Conservation (phyloP, 1,284 basidiomycete genomes). For the Malassezia arunalokei region DNA sequence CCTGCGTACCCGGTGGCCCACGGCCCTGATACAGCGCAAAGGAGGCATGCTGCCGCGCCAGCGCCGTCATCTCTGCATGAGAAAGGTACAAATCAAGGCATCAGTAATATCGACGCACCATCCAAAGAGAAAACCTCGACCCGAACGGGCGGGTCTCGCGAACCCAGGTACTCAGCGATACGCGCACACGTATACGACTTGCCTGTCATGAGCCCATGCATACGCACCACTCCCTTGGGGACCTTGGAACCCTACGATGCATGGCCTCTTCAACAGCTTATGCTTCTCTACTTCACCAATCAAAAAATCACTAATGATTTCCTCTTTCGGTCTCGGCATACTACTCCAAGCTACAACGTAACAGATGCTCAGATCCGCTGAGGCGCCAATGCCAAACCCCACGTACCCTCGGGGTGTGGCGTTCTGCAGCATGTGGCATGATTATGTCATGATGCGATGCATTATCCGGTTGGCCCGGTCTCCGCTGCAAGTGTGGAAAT, state of each 20-base stretch:
- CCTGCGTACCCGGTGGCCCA: conserved; percentile 78
- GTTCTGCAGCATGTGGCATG: background rate
- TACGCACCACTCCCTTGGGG: conserved; percentile 53
- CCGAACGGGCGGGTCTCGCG: conserved; percentile 52
- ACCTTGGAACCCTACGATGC: conserved; percentile 65
- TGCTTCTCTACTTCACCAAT: background rate
- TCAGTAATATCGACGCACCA: conserved; percentile 11
- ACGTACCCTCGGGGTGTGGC: background rate
- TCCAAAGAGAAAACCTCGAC: conserved; percentile 66
- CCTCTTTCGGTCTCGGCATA: background rate
- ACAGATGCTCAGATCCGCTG: conserved; percentile 1
- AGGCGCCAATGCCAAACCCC: background rate
- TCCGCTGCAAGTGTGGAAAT: background rate
- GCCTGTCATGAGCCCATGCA: conserved; percentile 8
- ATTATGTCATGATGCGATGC: background rate
- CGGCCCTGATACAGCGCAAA: conserved; percentile 64
- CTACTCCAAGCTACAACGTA: background rate
- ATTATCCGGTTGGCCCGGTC: background rate
- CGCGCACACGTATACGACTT: conserved; percentile 10
- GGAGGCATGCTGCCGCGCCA: conserved; percentile 53
- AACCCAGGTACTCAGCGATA: conserved; percentile 50
- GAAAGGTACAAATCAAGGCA: conserved; percentile 64
- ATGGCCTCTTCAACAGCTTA: conserved; percentile 15
- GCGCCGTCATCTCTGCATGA: conserved; percentile 52
- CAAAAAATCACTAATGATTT: background rate